Evolutionary conservation across 202 grass and related monocot species (phyloP).

Genomic region (Schoenoplectus tabernaemontani): DNA sequence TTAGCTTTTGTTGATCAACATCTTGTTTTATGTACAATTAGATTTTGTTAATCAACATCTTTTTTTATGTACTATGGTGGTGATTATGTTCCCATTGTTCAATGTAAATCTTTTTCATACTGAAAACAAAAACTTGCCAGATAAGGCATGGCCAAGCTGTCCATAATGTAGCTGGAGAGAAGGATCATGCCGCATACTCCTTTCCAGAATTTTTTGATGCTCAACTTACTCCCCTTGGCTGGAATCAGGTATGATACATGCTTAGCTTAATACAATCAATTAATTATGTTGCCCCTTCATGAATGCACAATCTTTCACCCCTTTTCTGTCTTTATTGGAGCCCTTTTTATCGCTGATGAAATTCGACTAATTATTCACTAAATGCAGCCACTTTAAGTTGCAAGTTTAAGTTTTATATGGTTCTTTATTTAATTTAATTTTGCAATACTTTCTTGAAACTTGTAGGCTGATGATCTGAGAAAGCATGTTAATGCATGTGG

Average conservation of each 20-base stretch:
- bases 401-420: background rate
- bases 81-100: background rate
- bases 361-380: background rate
- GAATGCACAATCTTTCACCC: background rate
- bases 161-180: conserved; percentile 74
- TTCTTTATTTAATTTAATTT: background rate
- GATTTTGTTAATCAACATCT: no score
- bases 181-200: conserved; percentile 38
- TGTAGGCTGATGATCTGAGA: conserved; percentile 46
- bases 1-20: background rate
- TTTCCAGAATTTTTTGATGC: conserved; percentile 56
- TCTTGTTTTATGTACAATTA: background rate
- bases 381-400: background rate
- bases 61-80: background rate
- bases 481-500: conserved; percentile 43
- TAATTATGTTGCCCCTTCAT: background rate
- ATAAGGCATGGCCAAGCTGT: conserved; percentile 84
- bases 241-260: conserved; percentile 7
- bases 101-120: background rate
- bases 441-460: background rate
- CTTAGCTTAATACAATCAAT: background rate
- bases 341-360: background rate
- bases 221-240: conserved; percentile 36
- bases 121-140: conserved; percentile 20
- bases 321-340: background rate